A percentile compares a stretch with the other conserved stretches of the same genome.
Evolutionary conservation across 2,329 filamentous ascomycete species (phyloP).

Genomic region (Ceratocystis papillata): DNA sequence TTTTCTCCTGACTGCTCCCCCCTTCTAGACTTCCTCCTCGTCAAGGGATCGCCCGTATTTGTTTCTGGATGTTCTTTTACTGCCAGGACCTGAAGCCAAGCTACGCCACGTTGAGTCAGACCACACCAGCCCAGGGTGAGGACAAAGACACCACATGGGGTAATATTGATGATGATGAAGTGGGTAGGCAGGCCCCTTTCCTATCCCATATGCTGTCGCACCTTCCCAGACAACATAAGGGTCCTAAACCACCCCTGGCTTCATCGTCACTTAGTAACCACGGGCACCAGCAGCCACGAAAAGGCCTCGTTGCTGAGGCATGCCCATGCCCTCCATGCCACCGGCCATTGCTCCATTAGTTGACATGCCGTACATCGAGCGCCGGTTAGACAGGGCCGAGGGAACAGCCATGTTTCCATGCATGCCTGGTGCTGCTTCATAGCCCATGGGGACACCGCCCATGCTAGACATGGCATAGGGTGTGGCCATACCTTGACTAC

Average conservation of each 20-base stretch:
- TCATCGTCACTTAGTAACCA: background rate
- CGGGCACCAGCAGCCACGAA: background rate
- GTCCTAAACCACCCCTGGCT: background rate
- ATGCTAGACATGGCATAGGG: background rate
- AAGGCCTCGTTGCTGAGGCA: background rate
- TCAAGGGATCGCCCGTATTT: background rate
- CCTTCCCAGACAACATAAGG: background rate
- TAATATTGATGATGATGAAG: background rate
- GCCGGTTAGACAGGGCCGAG: background rate
- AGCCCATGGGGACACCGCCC: background rate
- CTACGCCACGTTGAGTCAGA: background rate
- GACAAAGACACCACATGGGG: background rate
- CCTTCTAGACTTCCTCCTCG: background rate
- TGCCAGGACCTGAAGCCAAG: too few relatives aligned
- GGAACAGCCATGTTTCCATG: background rate
- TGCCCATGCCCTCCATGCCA: background rate
- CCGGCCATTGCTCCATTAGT: background rate
- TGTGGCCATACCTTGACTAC: background rate
- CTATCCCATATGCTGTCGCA: background rate
- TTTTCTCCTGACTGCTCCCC: background rate
- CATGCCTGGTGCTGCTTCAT: background rate
- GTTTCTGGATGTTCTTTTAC: background rate
- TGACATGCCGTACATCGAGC: conserved; percentile 11
- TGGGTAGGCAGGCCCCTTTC: background rate
- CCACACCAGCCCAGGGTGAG: background rate